Evolutionary conservation across 2,329 filamentous ascomycete genomes (phyloP).

Genomic region (Aspergillus fructus): DNA sequence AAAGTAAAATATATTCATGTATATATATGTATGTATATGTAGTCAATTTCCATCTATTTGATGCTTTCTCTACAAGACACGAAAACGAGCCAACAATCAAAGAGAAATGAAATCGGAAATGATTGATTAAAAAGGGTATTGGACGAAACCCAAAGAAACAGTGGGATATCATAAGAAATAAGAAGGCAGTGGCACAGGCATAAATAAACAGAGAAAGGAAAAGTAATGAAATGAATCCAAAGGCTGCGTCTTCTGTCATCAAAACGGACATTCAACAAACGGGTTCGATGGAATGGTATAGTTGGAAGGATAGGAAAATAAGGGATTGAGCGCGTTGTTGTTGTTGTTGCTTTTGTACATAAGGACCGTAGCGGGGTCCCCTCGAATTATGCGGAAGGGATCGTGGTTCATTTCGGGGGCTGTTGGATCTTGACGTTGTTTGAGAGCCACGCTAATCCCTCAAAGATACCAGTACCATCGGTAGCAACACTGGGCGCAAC

Average conservation of each 20-base stretch:
- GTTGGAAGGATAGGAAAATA: constrained; percentile 1
- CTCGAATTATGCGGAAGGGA: neutral
- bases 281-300: constrained; percentile 23
- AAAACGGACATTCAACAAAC: constrained; percentile 39
- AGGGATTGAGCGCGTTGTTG: constrained; percentile 19
- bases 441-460: constrained; percentile 79
- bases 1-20: neutral
- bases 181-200: constrained; percentile 18
- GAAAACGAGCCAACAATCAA: constrained; percentile 18
- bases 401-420: constrained; percentile 37
- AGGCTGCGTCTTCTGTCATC: constrained; percentile 45
- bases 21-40: neutral
- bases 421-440: constrained; percentile 71
- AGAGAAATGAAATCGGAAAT: constrained; percentile 9
- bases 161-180: constrained; percentile 44
- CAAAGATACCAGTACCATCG: constrained; percentile 75
- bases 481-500: constrained; percentile 81
- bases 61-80: constrained; percentile 6
- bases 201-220: constrained; percentile 19
- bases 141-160: constrained; percentile 35
- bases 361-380: constrained; percentile 14
- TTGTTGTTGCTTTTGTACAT: constrained; percentile 29
- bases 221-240: constrained; percentile 22
- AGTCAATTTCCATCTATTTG: constrained; percentile 6
- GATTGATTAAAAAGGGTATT: constrained; percentile 32